Evolutionary conservation across 1,139 yeast genomes (phyloP).

Genomic region (Scheffersomyces titani): DNA sequence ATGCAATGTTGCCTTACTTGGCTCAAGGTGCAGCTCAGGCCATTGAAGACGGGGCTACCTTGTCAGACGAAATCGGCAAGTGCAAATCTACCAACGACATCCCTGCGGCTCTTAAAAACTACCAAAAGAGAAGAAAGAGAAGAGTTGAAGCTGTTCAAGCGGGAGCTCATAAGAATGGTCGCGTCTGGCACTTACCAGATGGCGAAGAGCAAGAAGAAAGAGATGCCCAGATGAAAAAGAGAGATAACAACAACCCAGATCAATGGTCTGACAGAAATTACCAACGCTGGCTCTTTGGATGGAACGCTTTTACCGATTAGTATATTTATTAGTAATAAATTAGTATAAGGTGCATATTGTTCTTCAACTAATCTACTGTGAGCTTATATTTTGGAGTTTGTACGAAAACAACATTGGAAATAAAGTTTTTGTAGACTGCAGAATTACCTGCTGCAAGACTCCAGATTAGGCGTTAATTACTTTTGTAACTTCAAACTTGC

Average conservation of each 20-base stretch:
- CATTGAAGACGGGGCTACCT: constrained; percentile 30
- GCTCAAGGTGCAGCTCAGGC: constrained; percentile 46
- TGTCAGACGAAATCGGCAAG: constrained; percentile 14
- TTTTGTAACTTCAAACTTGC: no score
- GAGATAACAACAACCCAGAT: constrained; percentile 10
- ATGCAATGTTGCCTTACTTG: constrained; percentile 41
- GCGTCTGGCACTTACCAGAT: constrained; percentile 5
- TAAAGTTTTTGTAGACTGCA: no score
- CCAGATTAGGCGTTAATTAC: no score
- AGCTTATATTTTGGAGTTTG: no score
- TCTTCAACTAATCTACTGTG: no score
- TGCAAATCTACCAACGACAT: constrained; percentile 13
- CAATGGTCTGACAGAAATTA: constrained; percentile 14
- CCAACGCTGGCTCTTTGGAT: constrained; percentile 13
- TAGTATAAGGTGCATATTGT: no score
- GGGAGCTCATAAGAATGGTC: constrained; percentile 1
- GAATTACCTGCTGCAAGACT: no score
- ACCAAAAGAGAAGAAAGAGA: neutral
- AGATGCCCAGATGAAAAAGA: neutral
- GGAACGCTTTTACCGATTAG: constrained; percentile 12
- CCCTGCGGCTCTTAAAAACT: constrained; percentile 3
- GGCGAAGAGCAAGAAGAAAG: constrained; percentile 5
- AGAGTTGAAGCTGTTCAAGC: neutral
- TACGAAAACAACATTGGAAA: no score
- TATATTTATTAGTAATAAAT: no score